Conservation (phyloP, 495 filamentous ascomycete species). For the Penicillium daleae region DNA sequence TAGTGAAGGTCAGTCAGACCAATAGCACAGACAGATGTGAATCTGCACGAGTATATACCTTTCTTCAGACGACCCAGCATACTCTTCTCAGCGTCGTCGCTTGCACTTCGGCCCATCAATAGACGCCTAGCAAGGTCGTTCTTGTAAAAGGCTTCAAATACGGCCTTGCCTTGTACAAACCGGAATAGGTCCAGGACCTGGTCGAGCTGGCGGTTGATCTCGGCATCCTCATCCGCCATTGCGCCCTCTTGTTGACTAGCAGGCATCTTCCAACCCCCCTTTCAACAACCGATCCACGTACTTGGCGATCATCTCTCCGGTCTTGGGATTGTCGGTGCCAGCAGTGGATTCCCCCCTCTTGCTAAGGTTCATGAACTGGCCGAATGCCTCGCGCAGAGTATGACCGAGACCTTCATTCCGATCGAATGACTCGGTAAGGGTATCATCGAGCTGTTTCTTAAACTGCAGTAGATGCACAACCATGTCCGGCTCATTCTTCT, state of each 20-base stretch:
- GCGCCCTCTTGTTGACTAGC: constrained; percentile 48
- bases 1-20: constrained; percentile 27
- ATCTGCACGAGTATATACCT: constrained; percentile 42
- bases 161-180: constrained; percentile 95
- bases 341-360: constrained; percentile 67
- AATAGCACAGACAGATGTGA: background rate
- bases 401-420: constrained; percentile 74
- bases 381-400: constrained; percentile 80
- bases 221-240: constrained; percentile 83
- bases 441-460: constrained; percentile 76
- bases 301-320: constrained; percentile 98
- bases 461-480: constrained; percentile 79
- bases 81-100: constrained; percentile 90
- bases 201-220: constrained; percentile 87
- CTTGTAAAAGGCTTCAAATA: constrained; percentile 99
- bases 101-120: constrained; percentile 88
- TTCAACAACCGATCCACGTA: constrained; percentile 90
- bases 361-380: constrained; percentile 85
- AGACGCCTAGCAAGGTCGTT: constrained; percentile 88
- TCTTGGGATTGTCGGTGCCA: constrained; percentile 84
- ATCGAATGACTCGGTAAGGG: constrained; percentile 72
- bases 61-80: constrained; percentile 91
- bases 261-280: constrained; percentile 80
- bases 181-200: constrained; percentile 91
- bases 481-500: constrained; percentile 80